These are phyloP conservation scores for Puccinia sorghi DNA, from an alignment of 1,284 basidiomycete genomes.

Conservation along the genomic window DNA sequence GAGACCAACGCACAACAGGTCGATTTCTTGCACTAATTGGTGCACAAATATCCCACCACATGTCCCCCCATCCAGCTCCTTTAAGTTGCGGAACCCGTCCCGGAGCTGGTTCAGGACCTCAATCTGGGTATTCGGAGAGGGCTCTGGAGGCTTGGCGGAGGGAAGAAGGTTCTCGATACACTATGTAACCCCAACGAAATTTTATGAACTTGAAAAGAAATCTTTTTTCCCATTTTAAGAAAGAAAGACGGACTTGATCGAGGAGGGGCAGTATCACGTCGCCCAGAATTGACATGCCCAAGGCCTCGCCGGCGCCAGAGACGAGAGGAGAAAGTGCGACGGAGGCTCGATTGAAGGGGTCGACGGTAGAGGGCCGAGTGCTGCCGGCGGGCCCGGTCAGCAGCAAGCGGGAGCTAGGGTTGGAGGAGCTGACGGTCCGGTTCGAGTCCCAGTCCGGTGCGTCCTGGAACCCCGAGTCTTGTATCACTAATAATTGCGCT, in stretches of 20 bases:
- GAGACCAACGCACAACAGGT: constrained; percentile 1
- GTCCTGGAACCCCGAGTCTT: neutral
- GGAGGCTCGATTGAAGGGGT: constrained; percentile 5
- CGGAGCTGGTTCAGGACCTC: constrained; percentile 6
- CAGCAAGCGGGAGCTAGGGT: neutral
- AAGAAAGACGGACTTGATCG: constrained; percentile 15
- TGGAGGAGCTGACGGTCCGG: neutral
- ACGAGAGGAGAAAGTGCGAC: neutral
- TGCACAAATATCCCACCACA: neutral
- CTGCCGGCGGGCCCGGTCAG: neutral
- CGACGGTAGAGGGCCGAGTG: neutral
- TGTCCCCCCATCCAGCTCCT: neutral
- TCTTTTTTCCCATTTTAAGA: neutral
- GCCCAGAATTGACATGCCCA: neutral
- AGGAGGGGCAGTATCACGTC: constrained; percentile 6
- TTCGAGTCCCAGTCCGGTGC: neutral
- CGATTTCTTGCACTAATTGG: constrained; percentile 17
- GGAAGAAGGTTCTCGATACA: neutral
- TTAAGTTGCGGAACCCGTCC: neutral
- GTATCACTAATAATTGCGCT: neutral
- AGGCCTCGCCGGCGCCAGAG: neutral
- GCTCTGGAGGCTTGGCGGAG: neutral
- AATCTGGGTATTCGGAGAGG: neutral
- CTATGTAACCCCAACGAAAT: neutral
- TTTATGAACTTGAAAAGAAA: neutral